A percentile compares a stretch with the other conserved stretches of the same genome.
Conservation (phyloP, 148 eudicot species). For the Rhododendron henanense region DNA sequence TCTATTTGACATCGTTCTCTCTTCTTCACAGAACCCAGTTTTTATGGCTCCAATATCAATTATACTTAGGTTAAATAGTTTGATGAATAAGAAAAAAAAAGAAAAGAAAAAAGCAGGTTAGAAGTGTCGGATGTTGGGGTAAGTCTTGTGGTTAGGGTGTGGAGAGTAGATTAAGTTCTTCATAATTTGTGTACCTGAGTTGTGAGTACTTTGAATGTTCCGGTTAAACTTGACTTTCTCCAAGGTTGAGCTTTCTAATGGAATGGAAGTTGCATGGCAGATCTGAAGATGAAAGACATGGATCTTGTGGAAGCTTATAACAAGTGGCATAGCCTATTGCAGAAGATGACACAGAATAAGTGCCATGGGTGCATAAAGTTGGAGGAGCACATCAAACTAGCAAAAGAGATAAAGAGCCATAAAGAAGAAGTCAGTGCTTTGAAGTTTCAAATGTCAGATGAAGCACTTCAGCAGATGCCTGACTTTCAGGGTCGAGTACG, state of each 20-base stretch:
- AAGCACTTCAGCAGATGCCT: slow-evolving; percentile 99
- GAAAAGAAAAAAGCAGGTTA: not conserved
- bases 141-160: not conserved
- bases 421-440: slow-evolving; percentile 71
- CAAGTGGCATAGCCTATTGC: slow-evolving; percentile 61
- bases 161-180: not conserved
- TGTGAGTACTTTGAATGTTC: not conserved
- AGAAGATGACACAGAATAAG: slow-evolving; percentile 80
- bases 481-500: slow-evolving; percentile 98
- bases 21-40: not conserved
- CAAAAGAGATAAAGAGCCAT: slow-evolving; percentile 57
- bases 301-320: slow-evolving; percentile 56
- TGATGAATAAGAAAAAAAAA: not conserved
- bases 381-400: slow-evolving; percentile 75
- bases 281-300: slow-evolving; percentile 77
- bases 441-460: slow-evolving; percentile 91
- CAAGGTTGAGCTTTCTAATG: slow-evolving; percentile 17
- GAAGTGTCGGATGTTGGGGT: not conserved
- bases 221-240: not conserved
- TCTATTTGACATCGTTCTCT: not conserved
- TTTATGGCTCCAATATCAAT: not conserved
- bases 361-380: slow-evolving; percentile 90
- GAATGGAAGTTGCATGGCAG: slow-evolving; percentile 37
- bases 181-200: not conserved
- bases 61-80: not conserved